These are phyloP conservation scores for Planoprotostelium fungivorum DNA, from an alignment of 78 protist species.

Conservation along the genomic window DNA sequence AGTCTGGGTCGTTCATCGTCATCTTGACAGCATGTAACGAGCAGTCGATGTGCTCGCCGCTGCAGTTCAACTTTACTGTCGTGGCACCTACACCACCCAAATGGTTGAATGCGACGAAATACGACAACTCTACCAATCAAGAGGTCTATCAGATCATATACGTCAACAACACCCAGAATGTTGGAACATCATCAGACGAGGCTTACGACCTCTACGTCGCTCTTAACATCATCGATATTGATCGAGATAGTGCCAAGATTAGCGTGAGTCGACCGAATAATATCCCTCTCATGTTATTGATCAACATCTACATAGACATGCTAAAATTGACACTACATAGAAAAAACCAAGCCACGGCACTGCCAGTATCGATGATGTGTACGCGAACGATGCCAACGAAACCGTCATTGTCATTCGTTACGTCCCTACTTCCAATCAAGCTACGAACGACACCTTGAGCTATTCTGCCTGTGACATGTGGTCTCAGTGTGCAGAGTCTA, in stretches of 20 bases:
- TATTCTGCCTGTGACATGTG: background rate
- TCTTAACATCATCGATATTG: background rate
- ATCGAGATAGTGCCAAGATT: background rate
- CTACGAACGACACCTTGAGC: background rate
- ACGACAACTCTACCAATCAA: too few relatives aligned
- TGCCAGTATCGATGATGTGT: background rate
- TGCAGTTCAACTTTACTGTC: background rate
- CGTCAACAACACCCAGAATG: background rate
- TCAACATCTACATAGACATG: too few relatives aligned
- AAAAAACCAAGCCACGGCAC: background rate
- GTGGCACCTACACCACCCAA: background rate
- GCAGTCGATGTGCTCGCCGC: background rate
- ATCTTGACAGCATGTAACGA: background rate
- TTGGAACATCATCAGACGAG: background rate
- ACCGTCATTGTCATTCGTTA: background rate
- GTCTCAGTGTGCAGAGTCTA: background rate
- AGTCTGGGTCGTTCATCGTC: background rate
- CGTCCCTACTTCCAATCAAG: background rate
- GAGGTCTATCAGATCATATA: too few relatives aligned
- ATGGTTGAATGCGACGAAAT: background rate
- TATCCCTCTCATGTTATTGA: too few relatives aligned
- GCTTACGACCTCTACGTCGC: background rate
- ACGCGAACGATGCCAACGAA: background rate
- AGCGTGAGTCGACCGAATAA: background rate
- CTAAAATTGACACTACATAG: background rate